A percentile compares a stretch with the other conserved stretches of the same genome.
Evolutionary conservation across 176 grass and related monocot species (phyloP).

Genomic region (Leersia perrieri): DNA sequence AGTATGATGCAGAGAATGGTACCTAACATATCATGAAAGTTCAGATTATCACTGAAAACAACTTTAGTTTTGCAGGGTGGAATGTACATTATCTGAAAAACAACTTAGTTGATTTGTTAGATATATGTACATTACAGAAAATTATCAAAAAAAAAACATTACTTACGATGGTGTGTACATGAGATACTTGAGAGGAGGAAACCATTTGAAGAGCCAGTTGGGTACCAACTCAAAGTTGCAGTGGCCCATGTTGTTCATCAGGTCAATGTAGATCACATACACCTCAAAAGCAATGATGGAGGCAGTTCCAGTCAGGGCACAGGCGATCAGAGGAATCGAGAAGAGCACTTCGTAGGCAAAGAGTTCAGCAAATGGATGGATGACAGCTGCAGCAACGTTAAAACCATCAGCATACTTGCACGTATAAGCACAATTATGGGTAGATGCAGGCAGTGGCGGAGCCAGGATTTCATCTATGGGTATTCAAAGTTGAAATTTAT

Average conservation of each 20-base stretch:
- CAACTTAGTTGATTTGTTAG: no score
- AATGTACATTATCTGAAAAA: no score
- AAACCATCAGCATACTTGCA: background rate
- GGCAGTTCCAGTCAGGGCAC: constrained; percentile 20
- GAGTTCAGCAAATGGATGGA: constrained; percentile 68
- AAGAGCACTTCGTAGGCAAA: constrained; percentile 54
- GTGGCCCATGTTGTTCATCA: constrained; percentile 83
- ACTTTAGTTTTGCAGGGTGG: no score
- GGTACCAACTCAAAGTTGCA: constrained; percentile 78
- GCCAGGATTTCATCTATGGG: no score
- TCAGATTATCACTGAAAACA: background rate
- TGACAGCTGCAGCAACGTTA: constrained; percentile 42
- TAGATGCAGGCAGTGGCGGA: no score
- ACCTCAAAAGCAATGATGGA: constrained; percentile 19
- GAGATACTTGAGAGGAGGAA: constrained; percentile 70
- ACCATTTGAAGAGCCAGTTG: constrained; percentile 45
- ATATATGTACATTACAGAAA: background rate
- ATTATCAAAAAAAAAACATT: no score
- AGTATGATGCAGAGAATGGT: constrained; percentile 71
- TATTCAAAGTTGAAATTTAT: no score
- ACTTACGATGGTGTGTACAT: constrained; percentile 87
- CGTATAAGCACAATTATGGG: no score
- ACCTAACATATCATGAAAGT: constrained; percentile 25
- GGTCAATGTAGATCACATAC: constrained; percentile 53
- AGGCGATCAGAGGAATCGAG: constrained; percentile 40